Evolutionary conservation across 371 early-diverging fungal species (phyloP).

Genomic region (Mitosporidium daphniae): DNA sequence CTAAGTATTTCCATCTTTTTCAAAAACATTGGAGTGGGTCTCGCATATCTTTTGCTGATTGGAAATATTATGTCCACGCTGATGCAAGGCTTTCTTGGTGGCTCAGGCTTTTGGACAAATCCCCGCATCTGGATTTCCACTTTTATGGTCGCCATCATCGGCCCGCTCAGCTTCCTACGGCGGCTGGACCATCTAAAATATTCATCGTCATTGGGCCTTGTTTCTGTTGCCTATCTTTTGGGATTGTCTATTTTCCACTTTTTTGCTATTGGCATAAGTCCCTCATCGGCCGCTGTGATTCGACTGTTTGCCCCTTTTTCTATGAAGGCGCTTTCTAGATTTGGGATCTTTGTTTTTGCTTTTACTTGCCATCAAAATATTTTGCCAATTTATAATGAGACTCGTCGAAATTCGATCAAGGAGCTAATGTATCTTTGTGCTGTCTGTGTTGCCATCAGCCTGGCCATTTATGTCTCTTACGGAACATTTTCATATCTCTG

Average conservation of each 20-base stretch:
- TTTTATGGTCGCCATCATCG: slow-evolving; percentile 4
- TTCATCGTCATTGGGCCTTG: slow-evolving; percentile 53
- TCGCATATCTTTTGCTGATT: too few species aligned
- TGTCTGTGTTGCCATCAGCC: slow-evolving; percentile 33
- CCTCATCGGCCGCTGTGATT: slow-evolving; percentile 9
- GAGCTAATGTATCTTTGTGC: slow-evolving; percentile 3
- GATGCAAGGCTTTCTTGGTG: too few species aligned
- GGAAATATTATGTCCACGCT: too few species aligned
- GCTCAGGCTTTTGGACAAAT: too few species aligned
- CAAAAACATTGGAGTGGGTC: too few species aligned
- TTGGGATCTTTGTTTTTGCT: slow-evolving; percentile 95
- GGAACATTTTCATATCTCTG: slow-evolving; percentile 69
- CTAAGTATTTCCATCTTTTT: too few species aligned
- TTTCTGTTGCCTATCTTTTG: slow-evolving; percentile 53
- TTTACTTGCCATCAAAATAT: slow-evolving; percentile 91
- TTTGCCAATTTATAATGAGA: slow-evolving; percentile 60
- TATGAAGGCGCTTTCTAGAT: slow-evolving; percentile 23
- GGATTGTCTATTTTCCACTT: slow-evolving; percentile 40
- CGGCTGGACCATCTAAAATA: slow-evolving; percentile 67
- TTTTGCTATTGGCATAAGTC: slow-evolving; percentile 11
- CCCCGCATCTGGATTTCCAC: slow-evolving; percentile 3
- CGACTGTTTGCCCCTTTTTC: slow-evolving; percentile 10
- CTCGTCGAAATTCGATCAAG: slow-evolving; percentile 20
- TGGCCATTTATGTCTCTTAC: slow-evolving; percentile 41
- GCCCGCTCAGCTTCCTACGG: slow-evolving; percentile 12